A percentile compares a stretch with the other conserved stretches of the same genome.
Conservation (phyloP, 1,284 basidiomycete species). For the Apiotrichum laibachii region DNA sequence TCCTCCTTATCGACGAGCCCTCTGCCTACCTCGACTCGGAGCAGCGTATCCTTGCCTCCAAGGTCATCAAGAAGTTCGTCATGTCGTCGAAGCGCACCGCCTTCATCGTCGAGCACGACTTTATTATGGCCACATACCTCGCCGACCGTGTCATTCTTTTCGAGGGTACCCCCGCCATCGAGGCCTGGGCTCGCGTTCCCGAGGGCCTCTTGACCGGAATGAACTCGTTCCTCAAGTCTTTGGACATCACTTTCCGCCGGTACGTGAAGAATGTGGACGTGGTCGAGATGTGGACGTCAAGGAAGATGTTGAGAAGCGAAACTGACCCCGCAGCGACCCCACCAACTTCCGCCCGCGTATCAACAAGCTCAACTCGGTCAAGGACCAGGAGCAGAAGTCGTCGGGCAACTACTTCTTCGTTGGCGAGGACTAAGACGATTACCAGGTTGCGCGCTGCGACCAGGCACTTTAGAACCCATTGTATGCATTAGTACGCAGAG, state of each 20-base stretch:
- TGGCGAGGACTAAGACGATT: constrained; percentile 33
- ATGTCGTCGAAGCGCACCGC: constrained; percentile 93
- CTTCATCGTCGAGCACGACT: constrained; percentile 56
- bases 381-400: constrained; percentile 67
- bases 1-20: constrained; percentile 71
- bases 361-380: constrained; percentile 88
- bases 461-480: too few species aligned
- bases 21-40: constrained; percentile 78
- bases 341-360: constrained; percentile 86
- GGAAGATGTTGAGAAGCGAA: background rate
- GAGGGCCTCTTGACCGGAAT: constrained; percentile 51
- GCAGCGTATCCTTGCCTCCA: constrained; percentile 94
- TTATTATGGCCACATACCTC: constrained; percentile 76
- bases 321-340: constrained; percentile 59
- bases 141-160: constrained; percentile 97
- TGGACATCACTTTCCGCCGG: constrained; percentile 93
- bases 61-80: constrained; percentile 96
- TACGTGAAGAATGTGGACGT: too few species aligned
- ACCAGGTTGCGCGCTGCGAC: too few species aligned
- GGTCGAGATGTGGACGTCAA: background rate
- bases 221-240: constrained; percentile 73
- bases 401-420: constrained; percentile 46
- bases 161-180: constrained; percentile 75
- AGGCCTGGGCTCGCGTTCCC: constrained; percentile 70
- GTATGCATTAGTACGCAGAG: too few species aligned